Evolutionary conservation across 1,284 basidiomycete genomes (phyloP).

Genomic region (Naganishia sp.): DNA sequence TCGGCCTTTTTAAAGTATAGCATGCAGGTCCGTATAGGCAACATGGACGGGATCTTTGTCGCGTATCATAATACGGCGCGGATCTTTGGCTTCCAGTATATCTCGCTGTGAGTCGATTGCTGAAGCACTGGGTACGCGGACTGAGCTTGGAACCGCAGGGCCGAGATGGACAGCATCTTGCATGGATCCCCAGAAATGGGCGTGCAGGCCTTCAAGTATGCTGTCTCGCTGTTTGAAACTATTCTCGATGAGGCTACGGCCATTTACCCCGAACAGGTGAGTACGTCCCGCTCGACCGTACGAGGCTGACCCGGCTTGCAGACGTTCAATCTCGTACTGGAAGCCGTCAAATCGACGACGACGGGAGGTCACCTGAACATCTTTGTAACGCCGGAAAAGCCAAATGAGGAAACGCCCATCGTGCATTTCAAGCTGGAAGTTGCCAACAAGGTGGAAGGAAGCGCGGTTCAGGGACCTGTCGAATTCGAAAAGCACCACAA

Average conservation of each 20-base stretch:
- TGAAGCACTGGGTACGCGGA: background rate
- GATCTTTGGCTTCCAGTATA: slow-evolving; percentile 93
- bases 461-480: slow-evolving; percentile 40
- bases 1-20: slow-evolving; percentile 95
- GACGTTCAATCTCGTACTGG: slow-evolving; percentile 26
- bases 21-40: slow-evolving; percentile 92
- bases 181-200: slow-evolving; percentile 69
- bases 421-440: slow-evolving; percentile 56
- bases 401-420: slow-evolving; percentile 51
- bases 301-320: slow-evolving; percentile 1
- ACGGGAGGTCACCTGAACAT: slow-evolving; percentile 58
- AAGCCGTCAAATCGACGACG: background rate
- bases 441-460: slow-evolving; percentile 50
- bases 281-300: slow-evolving; percentile 37
- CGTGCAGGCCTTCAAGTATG: slow-evolving; percentile 74
- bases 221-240: slow-evolving; percentile 71
- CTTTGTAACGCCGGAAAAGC: slow-evolving; percentile 65
- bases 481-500: slow-evolving; percentile 37
- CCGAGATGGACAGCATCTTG: slow-evolving; percentile 82
- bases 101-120: slow-evolving; percentile 60
- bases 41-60: slow-evolving; percentile 95
- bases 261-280: slow-evolving; percentile 68
- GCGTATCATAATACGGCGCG: slow-evolving; percentile 90
- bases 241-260: slow-evolving; percentile 64
- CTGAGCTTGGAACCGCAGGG: slow-evolving; percentile 36